Evolutionary conservation across 768 basidiomycete species (phyloP).

Genomic region (Harrya chromipes): DNA sequence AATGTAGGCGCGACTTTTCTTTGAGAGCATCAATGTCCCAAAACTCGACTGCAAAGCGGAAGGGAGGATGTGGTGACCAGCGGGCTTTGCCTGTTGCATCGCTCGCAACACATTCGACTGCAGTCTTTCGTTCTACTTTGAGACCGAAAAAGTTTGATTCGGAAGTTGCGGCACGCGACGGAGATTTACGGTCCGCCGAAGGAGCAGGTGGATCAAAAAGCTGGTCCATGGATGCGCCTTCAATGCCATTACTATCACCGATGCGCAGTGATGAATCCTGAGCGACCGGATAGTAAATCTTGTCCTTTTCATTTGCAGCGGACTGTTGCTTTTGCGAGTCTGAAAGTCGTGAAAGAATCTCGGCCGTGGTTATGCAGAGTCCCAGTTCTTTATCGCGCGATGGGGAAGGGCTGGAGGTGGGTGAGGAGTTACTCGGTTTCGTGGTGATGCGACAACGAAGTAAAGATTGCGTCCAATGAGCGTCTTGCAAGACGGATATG

Average conservation of each 20-base stretch:
- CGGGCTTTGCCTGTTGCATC: conserved; percentile 44
- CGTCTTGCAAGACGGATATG: conserved; percentile 61
- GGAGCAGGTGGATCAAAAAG: conserved; percentile 47
- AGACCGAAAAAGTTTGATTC: conserved; percentile 69
- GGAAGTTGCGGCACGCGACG: conserved; percentile 28
- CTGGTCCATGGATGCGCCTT: conserved; percentile 65
- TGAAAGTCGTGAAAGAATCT: conserved; percentile 40
- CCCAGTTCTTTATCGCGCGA: conserved; percentile 62
- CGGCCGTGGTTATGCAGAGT: conserved; percentile 50
- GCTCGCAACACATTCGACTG: conserved; percentile 38
- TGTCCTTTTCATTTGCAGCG: conserved; percentile 24
- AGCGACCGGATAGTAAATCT: conserved; percentile 61
- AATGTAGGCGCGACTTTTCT: conserved; percentile 82
- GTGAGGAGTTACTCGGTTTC: conserved; percentile 28
- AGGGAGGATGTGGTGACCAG: conserved; percentile 77
- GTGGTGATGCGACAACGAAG: conserved; percentile 57
- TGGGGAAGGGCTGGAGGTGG: conserved; percentile 38
- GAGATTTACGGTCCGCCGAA: conserved; percentile 22
- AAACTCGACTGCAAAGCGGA: conserved; percentile 85
- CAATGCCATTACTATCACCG: conserved; percentile 60
- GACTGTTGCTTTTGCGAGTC: conserved; percentile 16
- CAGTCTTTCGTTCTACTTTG: conserved; percentile 42
- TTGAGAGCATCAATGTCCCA: conserved; percentile 80
- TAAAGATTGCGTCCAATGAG: conserved; percentile 77
- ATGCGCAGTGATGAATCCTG: conserved; percentile 69